Conservation (phyloP, 176 grass and related monocot species). For the Raddia guianensis region DNA sequence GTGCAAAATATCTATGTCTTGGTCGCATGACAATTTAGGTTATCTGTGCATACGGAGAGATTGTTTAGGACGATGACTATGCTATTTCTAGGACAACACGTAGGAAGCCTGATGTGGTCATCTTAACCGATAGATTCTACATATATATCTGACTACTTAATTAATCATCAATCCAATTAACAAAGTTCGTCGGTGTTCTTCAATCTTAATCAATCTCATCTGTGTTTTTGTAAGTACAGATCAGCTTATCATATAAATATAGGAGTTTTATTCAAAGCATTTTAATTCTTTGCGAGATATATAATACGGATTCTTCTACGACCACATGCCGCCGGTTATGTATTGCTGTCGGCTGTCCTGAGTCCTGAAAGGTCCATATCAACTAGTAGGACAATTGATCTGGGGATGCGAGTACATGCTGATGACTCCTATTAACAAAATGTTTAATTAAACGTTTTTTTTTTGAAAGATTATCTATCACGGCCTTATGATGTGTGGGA, state of each 20-base stretch:
- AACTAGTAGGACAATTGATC: not conserved
- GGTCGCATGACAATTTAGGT: too few relatives aligned
- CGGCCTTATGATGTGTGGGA: not conserved
- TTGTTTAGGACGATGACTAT: conserved; percentile 8
- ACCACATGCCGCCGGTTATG: not conserved
- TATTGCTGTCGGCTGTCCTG: not conserved
- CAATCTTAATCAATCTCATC: too few relatives aligned
- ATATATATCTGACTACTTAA: not conserved
- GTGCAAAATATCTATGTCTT: not conserved
- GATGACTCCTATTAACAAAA: conserved; percentile 2
- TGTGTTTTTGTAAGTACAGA: not conserved
- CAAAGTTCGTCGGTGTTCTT: not conserved
- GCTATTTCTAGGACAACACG: not conserved
- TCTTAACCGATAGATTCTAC: not conserved
- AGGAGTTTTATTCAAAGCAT: not conserved
- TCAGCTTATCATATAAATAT: not conserved
- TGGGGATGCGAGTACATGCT: not conserved
- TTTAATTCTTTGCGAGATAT: not conserved
- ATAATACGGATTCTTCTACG: not conserved
- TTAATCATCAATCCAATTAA: not conserved
- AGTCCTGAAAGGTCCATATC: not conserved
- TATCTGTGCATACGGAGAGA: not conserved
- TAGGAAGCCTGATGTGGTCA: not conserved
- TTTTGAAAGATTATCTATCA: not conserved
- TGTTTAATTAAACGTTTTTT: not conserved